Evolutionary conservation across 768 basidiomycete species (phyloP).

Genomic region (Mycena pura): DNA sequence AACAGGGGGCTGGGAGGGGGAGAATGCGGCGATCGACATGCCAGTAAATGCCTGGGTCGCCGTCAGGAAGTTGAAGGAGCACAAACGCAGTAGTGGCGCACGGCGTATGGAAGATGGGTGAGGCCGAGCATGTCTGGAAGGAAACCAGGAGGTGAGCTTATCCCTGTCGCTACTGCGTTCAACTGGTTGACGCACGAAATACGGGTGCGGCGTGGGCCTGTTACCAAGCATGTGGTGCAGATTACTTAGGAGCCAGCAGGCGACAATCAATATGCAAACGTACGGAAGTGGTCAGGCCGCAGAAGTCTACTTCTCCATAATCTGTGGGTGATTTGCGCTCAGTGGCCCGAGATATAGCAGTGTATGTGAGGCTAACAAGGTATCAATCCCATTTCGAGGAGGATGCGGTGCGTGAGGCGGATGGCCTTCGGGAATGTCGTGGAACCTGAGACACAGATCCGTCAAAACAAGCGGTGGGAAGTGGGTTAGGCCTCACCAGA

Average conservation of each 20-base stretch:
- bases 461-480: not conserved
- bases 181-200: slow-evolving; percentile 27
- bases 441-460: slow-evolving; percentile 9
- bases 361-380: slow-evolving; percentile 8
- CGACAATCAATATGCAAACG: not conserved
- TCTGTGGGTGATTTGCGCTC: slow-evolving; percentile 8
- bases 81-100: not conserved
- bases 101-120: slow-evolving; percentile 13
- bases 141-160: not conserved
- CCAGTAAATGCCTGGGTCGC: not conserved
- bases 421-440: slow-evolving; percentile 23
- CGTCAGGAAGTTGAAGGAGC: not conserved
- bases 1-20: not conserved
- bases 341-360: not conserved
- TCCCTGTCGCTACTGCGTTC: too few species aligned
- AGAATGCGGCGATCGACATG: not conserved
- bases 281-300: slow-evolving; percentile 19
- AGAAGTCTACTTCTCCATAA: slow-evolving; percentile 28
- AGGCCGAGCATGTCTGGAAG: slow-evolving; percentile 24
- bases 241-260: not conserved
- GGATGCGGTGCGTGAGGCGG: not conserved
- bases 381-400: slow-evolving; percentile 1
- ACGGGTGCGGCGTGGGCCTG: slow-evolving; percentile 22
- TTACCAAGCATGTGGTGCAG: not conserved
- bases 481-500: slow-evolving; percentile 21